A percentile compares a stretch with the other conserved stretches of the same genome.
phyloP scores from a whole-genome alignment of 2,329 filamentous ascomycete genomes.

The Clonostachys rhizophaga region DNA sequence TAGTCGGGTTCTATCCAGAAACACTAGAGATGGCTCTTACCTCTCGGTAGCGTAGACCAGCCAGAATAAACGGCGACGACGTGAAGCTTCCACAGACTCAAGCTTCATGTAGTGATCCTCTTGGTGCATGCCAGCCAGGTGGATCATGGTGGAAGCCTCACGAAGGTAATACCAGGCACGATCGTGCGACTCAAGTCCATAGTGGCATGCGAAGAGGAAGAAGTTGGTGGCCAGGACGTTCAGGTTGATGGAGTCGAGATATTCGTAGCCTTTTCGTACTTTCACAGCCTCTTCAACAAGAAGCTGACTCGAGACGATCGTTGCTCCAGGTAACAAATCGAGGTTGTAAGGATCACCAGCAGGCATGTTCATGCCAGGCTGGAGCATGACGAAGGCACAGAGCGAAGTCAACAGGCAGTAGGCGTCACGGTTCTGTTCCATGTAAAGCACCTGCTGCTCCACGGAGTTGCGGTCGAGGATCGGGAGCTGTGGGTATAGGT shows the following conservation, averaged over 20 bases:
- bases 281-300: conserved; percentile 63
- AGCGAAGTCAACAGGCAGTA: conserved; percentile 63
- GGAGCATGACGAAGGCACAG: conserved; percentile 64
- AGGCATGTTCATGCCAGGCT: conserved; percentile 62
- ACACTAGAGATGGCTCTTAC: conserved; percentile 26
- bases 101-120: conserved; percentile 58
- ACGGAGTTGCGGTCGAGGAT: conserved; percentile 55
- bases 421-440: conserved; percentile 57
- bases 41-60: conserved; percentile 68
- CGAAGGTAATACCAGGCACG: conserved; percentile 77
- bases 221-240: conserved; percentile 69
- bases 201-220: conserved; percentile 71
- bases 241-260: conserved; percentile 48
- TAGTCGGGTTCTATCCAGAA: background rate
- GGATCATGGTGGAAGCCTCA: conserved; percentile 68
- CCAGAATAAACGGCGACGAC: conserved; percentile 67
- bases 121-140: conserved; percentile 56
- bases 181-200: conserved; percentile 67
- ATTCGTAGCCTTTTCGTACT: conserved; percentile 60
- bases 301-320: conserved; percentile 59
- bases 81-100: conserved; percentile 54
- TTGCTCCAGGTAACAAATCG: conserved; percentile 52
- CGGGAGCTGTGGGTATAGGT: conserved; percentile 61
- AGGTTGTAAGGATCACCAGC: conserved; percentile 49
- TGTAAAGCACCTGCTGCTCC: conserved; percentile 53